These are phyloP conservation scores for Microsporum ferrugineum DNA, from an alignment of 2,329 filamentous ascomycete species.

Conservation along the genomic window DNA sequence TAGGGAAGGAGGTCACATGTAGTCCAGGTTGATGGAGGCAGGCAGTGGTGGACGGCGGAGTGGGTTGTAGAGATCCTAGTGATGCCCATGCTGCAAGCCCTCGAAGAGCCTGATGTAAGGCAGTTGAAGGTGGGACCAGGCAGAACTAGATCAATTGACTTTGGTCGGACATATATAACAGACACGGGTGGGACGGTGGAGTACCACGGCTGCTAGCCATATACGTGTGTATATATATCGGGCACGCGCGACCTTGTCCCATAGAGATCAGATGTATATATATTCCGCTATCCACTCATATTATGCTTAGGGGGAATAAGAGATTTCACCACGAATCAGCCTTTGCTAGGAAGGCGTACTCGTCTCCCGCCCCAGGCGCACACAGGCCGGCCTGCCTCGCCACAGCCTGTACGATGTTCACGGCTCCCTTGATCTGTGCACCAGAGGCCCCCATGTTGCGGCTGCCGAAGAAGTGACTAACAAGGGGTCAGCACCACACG, in stretches of 20 bases:
- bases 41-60: not conserved
- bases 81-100: too few species aligned
- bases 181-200: not conserved
- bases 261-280: not conserved
- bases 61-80: too few species aligned
- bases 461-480: conserved; percentile 21
- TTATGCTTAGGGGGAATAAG: not conserved
- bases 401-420: conserved; percentile 16
- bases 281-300: not conserved
- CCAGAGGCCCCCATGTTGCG: conserved; percentile 18
- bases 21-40: not conserved
- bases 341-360: conserved; percentile 14
- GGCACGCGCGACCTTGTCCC: not conserved
- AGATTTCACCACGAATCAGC: conserved; percentile 11
- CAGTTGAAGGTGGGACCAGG: not conserved
- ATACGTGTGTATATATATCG: not conserved
- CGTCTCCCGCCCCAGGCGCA: conserved; percentile 9
- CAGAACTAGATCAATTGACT: not conserved
- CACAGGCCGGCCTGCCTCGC: conserved; percentile 13
- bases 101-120: not conserved
- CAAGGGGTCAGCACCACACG: not conserved
- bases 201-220: not conserved
- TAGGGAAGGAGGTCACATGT: not conserved
- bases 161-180: not conserved
- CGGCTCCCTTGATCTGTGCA: conserved; percentile 13